Percentiles rank a stretch among this genome's conserved stretches.
Evolutionary conservation across 2,329 filamentous ascomycete genomes (phyloP).

Genomic region (Talaromyces albobiverticillius): DNA sequence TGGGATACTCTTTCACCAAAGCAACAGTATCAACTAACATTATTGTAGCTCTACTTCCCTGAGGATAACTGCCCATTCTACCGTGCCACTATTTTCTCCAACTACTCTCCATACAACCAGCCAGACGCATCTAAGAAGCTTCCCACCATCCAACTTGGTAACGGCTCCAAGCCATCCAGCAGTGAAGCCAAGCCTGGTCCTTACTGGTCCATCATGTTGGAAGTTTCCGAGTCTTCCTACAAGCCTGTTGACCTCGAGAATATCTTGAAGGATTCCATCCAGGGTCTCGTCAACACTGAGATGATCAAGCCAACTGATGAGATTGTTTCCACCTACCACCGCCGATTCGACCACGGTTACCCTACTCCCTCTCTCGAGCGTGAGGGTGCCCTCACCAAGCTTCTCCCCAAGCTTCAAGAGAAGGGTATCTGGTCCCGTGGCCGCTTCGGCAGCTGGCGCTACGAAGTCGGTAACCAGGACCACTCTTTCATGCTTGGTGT

Average conservation of each 20-base stretch:
- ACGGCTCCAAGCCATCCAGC: constrained; percentile 76
- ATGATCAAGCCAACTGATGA: constrained; percentile 90
- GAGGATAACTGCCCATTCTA: constrained; percentile 99
- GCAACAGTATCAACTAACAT: neutral
- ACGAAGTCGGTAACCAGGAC: constrained; percentile 96
- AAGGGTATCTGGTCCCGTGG: constrained; percentile 93
- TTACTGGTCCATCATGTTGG: constrained; percentile 99
- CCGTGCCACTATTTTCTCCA: constrained; percentile 99
- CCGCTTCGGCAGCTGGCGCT: constrained; percentile 96
- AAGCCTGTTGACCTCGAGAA: constrained; percentile 89
- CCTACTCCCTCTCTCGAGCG: constrained; percentile 92
- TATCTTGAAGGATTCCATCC: constrained; percentile 85
- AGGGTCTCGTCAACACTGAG: constrained; percentile 95
- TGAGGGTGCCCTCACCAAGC: constrained; percentile 87
- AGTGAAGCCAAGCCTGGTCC: constrained; percentile 77
- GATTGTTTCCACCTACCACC: constrained; percentile 97
- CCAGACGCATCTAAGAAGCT: constrained; percentile 79
- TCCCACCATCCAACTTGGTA: constrained; percentile 77
- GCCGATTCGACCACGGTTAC: constrained; percentile 97
- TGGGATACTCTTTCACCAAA: no score
- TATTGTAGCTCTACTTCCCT: constrained; percentile 81
- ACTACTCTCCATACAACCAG: constrained; percentile 99
- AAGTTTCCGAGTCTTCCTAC: constrained; percentile 92
- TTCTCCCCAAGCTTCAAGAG: constrained; percentile 87
- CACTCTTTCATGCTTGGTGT: constrained; percentile 97